Base-by-base conservation (phyloP, 2,329 filamentous ascomycete genomes). In the Zymoseptoria crescenta region DNA sequence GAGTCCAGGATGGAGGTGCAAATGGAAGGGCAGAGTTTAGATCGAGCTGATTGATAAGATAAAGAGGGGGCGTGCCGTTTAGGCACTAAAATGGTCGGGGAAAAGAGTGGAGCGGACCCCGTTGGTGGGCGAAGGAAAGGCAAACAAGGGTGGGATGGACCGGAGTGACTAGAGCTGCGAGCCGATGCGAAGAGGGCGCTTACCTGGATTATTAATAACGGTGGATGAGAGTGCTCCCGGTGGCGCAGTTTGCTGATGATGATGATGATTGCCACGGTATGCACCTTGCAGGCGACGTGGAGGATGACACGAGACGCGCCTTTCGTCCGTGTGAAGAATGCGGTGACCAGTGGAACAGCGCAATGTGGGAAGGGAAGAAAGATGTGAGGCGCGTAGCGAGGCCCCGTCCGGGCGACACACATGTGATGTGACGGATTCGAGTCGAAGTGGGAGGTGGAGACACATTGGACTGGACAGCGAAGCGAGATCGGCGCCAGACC, bases 41-140 rank as follows among this genome's bases (percentile, higher is more conserved):
- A 52, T 28, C 61, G 56, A 61, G 61, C 59, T 55, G 61, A 63
- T 61, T 51, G 49, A 57, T 45, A 45, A 45, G 35, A 45, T 45
- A 45, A 6, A 45, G 35, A 16, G 35, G 35, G 35, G 35, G 35
- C 9, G 35, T 41, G 35, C 35, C 35, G 35, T 16, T 41, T 16
- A 41, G 16, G 35, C 35, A 41, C 35, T 41, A 41, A 41, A 41
- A 41, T 16, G 35, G 35, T 45, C 13, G 35, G 35, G n/a, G n/a
- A 41, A n/a, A n/a, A 45, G 35, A 13, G 35, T 41, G 35, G 35
- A 41, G 35, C 35, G 13, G 13, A 8, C 8, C 35, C 35, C 35
- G 13, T 10, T 16, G 35, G 35, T 45, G 35, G 13, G 35, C 7
- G 5, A n/a, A 45, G n/a, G 10, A 45, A 41, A 41, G 35, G 35